These are phyloP conservation scores for Cocos nucifera DNA, from an alignment of 176 grass and related monocot genomes.

Conservation along the genomic window DNA sequence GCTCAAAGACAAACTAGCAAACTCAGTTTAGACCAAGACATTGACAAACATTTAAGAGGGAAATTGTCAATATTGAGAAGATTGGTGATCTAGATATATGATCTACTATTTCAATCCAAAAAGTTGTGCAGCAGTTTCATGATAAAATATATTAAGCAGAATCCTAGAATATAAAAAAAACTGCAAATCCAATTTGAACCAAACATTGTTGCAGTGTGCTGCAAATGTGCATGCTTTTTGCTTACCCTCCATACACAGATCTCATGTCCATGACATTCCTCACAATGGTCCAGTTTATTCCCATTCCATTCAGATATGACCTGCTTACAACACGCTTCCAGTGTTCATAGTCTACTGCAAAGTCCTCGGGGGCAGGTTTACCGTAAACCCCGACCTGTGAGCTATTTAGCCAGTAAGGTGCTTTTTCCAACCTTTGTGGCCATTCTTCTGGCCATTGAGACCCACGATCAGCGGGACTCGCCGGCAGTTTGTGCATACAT, in stretches of 20 bases:
- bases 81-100: too few species aligned
- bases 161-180: too few species aligned
- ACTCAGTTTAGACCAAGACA: too few species aligned
- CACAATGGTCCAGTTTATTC: conserved; percentile 67
- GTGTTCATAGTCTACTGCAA: conserved; percentile 51
- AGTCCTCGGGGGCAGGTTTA: conserved; percentile 75
- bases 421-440: conserved; percentile 46
- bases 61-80: too few species aligned
- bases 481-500: conserved; percentile 70
- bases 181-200: neutral
- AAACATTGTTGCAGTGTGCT: neutral
- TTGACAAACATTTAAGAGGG: too few species aligned
- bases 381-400: conserved; percentile 85
- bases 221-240: neutral
- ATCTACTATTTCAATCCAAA: too few species aligned
- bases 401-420: conserved; percentile 64
- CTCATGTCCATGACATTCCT: conserved; percentile 99
- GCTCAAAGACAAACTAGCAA: too few species aligned
- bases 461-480: conserved; percentile 26
- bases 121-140: too few species aligned
- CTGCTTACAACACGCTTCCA: conserved; percentile 60
- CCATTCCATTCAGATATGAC: conserved; percentile 72
- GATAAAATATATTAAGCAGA: too few species aligned
- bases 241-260: conserved; percentile 81
- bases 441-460: conserved; percentile 62